phyloP scores from a whole-genome alignment of 83 land plant species.

The Diphasiastrum complanatum region DNA sequence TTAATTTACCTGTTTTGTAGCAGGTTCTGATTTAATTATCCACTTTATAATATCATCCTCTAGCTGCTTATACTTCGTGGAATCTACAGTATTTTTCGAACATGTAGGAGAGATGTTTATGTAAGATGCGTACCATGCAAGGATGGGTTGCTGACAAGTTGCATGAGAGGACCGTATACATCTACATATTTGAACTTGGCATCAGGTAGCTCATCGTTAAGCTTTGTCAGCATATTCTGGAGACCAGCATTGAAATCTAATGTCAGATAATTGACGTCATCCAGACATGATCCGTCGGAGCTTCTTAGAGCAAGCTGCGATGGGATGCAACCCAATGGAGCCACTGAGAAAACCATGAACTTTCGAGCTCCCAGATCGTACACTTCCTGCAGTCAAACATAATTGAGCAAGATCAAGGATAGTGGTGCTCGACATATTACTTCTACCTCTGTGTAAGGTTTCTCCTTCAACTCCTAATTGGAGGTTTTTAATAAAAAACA shows the following conservation, averaged over 20 bases:
- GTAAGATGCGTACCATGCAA: constrained; percentile 26
- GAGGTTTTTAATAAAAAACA: too few relatives aligned
- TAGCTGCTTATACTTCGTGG: too few relatives aligned
- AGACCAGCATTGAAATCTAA: constrained; percentile 39
- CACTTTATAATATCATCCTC: too few relatives aligned
- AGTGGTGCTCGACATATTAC: too few relatives aligned
- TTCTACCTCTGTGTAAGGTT: too few relatives aligned
- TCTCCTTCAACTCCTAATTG: too few relatives aligned
- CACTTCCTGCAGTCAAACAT: constrained; percentile 33
- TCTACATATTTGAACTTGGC: constrained; percentile 43
- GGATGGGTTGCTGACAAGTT: constrained; percentile 29
- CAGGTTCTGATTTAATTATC: too few relatives aligned
- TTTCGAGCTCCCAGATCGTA: constrained; percentile 55
- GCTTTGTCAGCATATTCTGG: constrained; percentile 20
- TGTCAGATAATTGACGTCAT: constrained; percentile 24
- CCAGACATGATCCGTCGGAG: constrained; percentile 25
- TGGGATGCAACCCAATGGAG: constrained; percentile 76
- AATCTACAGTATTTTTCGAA: not conserved
- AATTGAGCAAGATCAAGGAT: too few relatives aligned
- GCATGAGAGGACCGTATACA: constrained; percentile 41
- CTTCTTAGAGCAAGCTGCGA: constrained; percentile 41
- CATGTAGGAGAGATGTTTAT: not conserved
- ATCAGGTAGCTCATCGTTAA: constrained; percentile 30
- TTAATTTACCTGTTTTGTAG: too few relatives aligned
- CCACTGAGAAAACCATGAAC: constrained; percentile 45